Conservation (phyloP, 768 basidiomycete species). For the Leccinum imitatum region DNA sequence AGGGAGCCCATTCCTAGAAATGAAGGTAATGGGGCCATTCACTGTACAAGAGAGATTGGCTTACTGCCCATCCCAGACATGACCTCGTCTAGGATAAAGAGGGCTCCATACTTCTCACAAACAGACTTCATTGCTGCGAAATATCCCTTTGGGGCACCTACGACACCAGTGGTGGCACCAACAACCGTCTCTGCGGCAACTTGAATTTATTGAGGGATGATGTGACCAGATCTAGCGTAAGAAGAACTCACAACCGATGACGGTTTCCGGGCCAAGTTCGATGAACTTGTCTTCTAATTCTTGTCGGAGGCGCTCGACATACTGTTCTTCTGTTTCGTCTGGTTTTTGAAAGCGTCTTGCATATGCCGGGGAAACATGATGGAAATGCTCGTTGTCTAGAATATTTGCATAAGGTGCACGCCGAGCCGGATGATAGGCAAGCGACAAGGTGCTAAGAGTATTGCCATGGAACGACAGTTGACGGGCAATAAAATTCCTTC, state of each 20-base stretch:
- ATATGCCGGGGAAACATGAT: constrained; percentile 88
- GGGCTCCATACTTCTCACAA: constrained; percentile 65
- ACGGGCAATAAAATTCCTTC: constrained; percentile 78
- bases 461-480: constrained; percentile 85
- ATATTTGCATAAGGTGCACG: constrained; percentile 68
- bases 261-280: constrained; percentile 77
- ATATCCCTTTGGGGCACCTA: constrained; percentile 80
- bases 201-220: constrained; percentile 26
- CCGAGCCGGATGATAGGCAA: constrained; percentile 65
- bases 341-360: constrained; percentile 71
- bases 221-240: neutral
- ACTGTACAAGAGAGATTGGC: constrained; percentile 28
- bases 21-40: neutral
- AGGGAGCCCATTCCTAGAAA: constrained; percentile 76
- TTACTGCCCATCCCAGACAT: constrained; percentile 91
- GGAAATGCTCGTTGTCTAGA: constrained; percentile 64
- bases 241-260: constrained; percentile 68
- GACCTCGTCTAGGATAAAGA: constrained; percentile 89
- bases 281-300: constrained; percentile 87
- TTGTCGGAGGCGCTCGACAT: constrained; percentile 71
- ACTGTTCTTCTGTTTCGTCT: constrained; percentile 75
- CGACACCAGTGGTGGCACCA: constrained; percentile 78
- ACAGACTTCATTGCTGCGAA: constrained; percentile 83
- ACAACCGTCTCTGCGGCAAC: constrained; percentile 87
- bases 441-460: constrained; percentile 66